Conservation (phyloP, 305 asterid genomes). For the Fraxinus platypoda region DNA sequence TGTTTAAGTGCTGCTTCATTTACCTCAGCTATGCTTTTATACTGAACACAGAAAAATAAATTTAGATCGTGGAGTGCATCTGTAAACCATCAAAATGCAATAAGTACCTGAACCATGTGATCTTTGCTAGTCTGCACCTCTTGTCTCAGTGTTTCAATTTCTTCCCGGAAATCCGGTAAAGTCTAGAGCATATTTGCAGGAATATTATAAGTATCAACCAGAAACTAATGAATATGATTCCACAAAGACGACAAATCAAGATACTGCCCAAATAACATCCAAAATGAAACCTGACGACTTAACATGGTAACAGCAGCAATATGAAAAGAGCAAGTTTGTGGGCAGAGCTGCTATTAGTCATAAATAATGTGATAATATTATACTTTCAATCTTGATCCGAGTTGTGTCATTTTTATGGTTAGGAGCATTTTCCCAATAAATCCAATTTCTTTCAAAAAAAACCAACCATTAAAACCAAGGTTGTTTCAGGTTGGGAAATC, state of each 20-base stretch:
- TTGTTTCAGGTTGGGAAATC: neutral
- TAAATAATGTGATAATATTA: neutral
- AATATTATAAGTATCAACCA: conserved; percentile 18
- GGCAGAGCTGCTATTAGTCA: neutral
- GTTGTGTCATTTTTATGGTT: neutral
- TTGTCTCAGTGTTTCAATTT: conserved; percentile 58
- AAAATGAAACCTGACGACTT: neutral
- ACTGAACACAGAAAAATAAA: conserved; percentile 45
- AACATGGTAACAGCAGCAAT: neutral
- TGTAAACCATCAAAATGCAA: conserved; percentile 1
- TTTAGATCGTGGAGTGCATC: conserved; percentile 24
- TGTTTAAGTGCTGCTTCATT: conserved; percentile 83
- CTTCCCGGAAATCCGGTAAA: conserved; percentile 49
- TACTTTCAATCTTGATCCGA: neutral
- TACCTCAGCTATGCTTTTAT: conserved; percentile 79
- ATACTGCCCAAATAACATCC: neutral
- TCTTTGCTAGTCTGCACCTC: conserved; percentile 67
- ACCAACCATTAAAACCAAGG: neutral
- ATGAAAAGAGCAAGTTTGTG: neutral
- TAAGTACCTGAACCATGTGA: conserved; percentile 80
- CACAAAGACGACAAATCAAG: conserved; percentile 20
- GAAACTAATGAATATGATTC: neutral
- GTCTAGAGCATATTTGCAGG: conserved; percentile 30
- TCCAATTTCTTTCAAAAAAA: neutral
- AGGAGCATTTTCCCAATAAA: neutral